phyloP scores from a whole-genome alignment of 345 rosid genomes.

The Iberis pinnata region DNA sequence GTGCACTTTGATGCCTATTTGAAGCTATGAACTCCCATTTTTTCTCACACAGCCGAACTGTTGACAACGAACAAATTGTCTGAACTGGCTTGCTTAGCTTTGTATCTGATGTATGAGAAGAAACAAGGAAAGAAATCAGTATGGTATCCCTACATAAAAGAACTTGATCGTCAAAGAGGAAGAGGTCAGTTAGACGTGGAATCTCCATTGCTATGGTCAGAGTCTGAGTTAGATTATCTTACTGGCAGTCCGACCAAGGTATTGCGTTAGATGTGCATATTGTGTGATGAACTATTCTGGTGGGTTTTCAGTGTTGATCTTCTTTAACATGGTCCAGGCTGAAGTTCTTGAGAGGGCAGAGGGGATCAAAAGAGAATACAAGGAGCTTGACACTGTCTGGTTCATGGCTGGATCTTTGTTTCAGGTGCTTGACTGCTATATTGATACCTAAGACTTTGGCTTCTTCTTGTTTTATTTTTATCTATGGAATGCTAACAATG shows the following conservation, averaged over 20 bases:
- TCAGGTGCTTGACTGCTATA: conserved; percentile 46
- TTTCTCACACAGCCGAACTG: conserved; percentile 61
- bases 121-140: conserved; percentile 90
- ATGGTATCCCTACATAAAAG: conserved; percentile 91
- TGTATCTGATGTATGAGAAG: conserved; percentile 97
- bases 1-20: not conserved
- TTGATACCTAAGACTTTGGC: not conserved
- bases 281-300: conserved; percentile 8
- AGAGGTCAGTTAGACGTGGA: conserved; percentile 90
- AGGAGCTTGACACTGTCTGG: conserved; percentile 97
- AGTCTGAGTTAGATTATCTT: conserved; percentile 72
- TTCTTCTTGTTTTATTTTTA: not conserved
- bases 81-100: conserved; percentile 86
- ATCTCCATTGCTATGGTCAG: conserved; percentile 92
- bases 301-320: conserved; percentile 13
- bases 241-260: conserved; percentile 96
- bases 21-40: not conserved
- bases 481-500: conserved; percentile 4
- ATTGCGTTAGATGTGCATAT: conserved; percentile 13
- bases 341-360: conserved; percentile 84
- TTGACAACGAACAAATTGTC: conserved; percentile 85
- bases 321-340: conserved; percentile 41
- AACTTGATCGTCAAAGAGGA: conserved; percentile 97
- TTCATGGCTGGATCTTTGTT: conserved; percentile 98
- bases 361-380: conserved; percentile 86